Evolutionary conservation across 2,329 filamentous ascomycete genomes (phyloP), one percentile per base, ranked within the genome.

Genomic region (Sporothrix sp.): DNA sequence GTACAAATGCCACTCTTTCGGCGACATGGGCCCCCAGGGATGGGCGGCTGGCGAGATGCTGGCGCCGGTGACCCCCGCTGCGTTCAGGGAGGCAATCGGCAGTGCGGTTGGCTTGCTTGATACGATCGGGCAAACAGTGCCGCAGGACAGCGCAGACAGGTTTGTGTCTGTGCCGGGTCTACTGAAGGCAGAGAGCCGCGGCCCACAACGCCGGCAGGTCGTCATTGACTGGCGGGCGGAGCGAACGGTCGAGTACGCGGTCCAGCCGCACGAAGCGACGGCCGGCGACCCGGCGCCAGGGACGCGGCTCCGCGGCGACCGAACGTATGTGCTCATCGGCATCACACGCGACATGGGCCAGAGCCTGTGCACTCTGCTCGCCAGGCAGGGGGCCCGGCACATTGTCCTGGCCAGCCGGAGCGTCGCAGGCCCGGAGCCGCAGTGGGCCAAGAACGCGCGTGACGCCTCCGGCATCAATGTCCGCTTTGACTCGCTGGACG

Each of bases 341-440:
- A 55, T 71, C 38, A 71, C 69, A 0, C 64, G 68, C n/a, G 69
- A 72, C 51, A 60, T 71, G 14, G 70, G 69, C 11, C 70, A 72
- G 56, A 71, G 67, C 44, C 52, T 72, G n/a, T 66, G 65, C 52
- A 61, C 62, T 1, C 58, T 72, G 0, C 62, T 72, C 21, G 56
- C 65, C 2, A 39, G 61, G 10, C 62, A 66, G 4, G 70, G 70
- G 0, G 70, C 69, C 0, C 59, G 63, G 0, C 52, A 69, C 55
- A 60, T 72, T 33, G 63, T 71, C 1, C 54, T 71, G 3, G 64
- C 65, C 14, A 71, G 68, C 56, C 65, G 70, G 2, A 67, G 62
- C n/a, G 65, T 66, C 2, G 59, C 1, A 49, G 58, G 51, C 35
- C 11, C 13, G 11, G 43, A 51, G 9, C 61, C 63, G 0, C 52